Evolutionary conservation across 257 asterid species (phyloP).

Genomic region (Salvia hispanica): DNA sequence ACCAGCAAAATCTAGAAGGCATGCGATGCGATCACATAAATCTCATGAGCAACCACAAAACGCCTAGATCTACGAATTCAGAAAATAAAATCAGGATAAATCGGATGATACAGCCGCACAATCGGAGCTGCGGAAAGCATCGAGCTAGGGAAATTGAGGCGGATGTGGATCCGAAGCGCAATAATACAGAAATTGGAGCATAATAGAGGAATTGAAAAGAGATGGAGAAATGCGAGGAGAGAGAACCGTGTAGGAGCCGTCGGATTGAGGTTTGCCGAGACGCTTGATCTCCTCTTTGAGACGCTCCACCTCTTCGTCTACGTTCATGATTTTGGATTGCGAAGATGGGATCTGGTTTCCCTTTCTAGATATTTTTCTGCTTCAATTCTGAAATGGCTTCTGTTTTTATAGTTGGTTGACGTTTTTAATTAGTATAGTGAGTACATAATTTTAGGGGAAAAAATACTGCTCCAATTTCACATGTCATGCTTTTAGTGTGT

Average conservation of each 20-base stretch:
- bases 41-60: neutral
- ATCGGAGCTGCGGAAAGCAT: neutral
- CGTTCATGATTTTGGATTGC: conserved; percentile 57
- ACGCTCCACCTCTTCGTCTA: conserved; percentile 85
- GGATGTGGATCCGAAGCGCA: neutral
- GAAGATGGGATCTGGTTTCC: neutral
- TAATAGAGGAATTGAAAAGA: neutral
- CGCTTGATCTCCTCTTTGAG: conserved; percentile 86
- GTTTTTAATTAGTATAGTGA: too few species aligned
- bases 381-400: neutral
- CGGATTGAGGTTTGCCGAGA: conserved; percentile 70
- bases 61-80: conserved; percentile 1
- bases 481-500: too few species aligned
- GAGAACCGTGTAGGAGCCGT: conserved; percentile 88
- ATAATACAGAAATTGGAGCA: neutral
- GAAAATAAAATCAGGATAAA: neutral
- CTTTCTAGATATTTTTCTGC: conserved; percentile 2
- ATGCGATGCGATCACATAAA: neutral
- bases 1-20: neutral
- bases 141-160: neutral
- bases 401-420: conserved; percentile 22
- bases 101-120: neutral
- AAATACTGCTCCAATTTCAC: too few species aligned
- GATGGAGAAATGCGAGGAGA: conserved; percentile 9
- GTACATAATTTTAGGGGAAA: too few species aligned